Evolutionary conservation across 768 basidiomycete species (phyloP).

Genomic region (Chlorophyllum brunneum): DNA sequence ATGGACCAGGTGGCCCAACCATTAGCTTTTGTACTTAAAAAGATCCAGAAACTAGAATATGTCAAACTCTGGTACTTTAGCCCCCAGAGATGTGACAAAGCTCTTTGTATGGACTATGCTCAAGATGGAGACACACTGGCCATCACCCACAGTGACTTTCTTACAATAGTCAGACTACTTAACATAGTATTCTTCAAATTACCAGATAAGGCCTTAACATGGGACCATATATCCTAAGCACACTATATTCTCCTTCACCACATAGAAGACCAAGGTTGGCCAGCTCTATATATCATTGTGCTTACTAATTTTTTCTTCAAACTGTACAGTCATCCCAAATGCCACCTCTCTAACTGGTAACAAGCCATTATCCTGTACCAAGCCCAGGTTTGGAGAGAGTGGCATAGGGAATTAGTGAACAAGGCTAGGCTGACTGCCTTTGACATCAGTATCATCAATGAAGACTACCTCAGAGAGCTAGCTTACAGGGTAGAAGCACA

Average conservation of each 20-base stretch:
- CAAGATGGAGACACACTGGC: background rate
- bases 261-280: background rate
- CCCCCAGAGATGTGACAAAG: conserved; percentile 11
- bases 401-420: conserved; percentile 11
- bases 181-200: background rate
- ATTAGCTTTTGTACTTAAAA: conserved; percentile 6
- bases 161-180: background rate
- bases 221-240: too few relatives aligned
- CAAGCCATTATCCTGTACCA: conserved; percentile 12
- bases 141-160: background rate
- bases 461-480: too few relatives aligned
- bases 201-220: too few relatives aligned
- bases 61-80: conserved; percentile 15
- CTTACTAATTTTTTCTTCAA: background rate
- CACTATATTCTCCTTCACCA: background rate
- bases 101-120: background rate
- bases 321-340: background rate
- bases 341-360: conserved; percentile 3
- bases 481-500: too few relatives aligned
- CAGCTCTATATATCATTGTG: background rate
- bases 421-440: too few relatives aligned
- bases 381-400: conserved; percentile 11
- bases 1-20: too few relatives aligned
- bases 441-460: too few relatives aligned
- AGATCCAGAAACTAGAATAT: conserved; percentile 11